Evolutionary conservation across 345 rosid species (phyloP).

Genomic region (Eucalyptus marginata): DNA sequence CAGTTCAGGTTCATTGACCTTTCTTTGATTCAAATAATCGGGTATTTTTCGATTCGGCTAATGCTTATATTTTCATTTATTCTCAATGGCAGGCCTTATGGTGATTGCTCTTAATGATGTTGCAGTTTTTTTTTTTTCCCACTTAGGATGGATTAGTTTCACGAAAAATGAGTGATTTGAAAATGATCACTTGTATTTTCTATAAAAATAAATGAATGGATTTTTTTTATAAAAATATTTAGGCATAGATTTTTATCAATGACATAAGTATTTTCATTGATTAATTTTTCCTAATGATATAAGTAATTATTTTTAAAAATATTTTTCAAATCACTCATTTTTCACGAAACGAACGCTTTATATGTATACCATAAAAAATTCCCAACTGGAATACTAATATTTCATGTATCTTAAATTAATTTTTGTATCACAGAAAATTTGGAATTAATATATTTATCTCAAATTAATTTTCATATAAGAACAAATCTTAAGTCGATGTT

Average conservation of each 20-base stretch:
- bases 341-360: fast-evolving
- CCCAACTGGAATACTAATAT: fast-evolving
- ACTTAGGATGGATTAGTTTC: neutral
- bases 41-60: neutral
- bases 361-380: neutral
- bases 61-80: neutral
- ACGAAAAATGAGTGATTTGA: fast-evolving
- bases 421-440: fast-evolving
- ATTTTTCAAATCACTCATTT: fast-evolving
- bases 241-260: too few species aligned
- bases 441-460: neutral
- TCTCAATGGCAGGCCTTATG: neutral
- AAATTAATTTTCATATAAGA: neutral
- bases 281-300: too few species aligned
- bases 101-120: neutral
- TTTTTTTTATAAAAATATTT: too few species aligned
- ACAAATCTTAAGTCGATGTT: fast-evolving
- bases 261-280: fast-evolving
- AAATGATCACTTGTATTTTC: fast-evolving
- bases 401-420: fast-evolving
- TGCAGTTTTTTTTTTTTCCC: neutral
- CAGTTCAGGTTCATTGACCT: neutral
- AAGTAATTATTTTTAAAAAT: too few species aligned
- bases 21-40: neutral
- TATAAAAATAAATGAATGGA: fast-evolving